Evolutionary conservation across 2,329 filamentous ascomycete genomes (phyloP).

Genomic region (Exophiala dermatitidis): DNA sequence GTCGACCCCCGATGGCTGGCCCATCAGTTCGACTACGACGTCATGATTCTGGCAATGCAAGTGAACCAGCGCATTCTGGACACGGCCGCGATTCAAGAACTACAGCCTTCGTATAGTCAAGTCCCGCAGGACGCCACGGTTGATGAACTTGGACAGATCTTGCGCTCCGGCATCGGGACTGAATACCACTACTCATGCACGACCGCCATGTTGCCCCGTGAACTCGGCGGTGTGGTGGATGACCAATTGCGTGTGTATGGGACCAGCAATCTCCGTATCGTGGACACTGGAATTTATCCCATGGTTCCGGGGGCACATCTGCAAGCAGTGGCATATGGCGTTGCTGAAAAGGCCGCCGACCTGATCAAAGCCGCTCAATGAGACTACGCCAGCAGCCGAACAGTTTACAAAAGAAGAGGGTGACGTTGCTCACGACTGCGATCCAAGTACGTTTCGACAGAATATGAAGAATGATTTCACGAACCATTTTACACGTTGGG

Average conservation of each 20-base stretch:
- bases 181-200: conserved; percentile 21
- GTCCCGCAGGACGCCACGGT: conserved; percentile 1
- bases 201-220: conserved; percentile 36
- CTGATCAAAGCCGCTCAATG: conserved; percentile 14
- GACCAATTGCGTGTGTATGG: conserved; percentile 30
- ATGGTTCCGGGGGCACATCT: conserved; percentile 34
- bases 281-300: conserved; percentile 29
- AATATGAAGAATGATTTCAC: no score
- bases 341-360: conserved; percentile 25
- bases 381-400: not conserved
- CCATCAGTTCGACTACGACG: conserved; percentile 38
- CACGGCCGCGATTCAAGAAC: not conserved
- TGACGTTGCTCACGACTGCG: no score
- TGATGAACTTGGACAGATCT: conserved; percentile 4
- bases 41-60: conserved; percentile 32
- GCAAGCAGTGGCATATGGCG: conserved; percentile 28
- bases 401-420: no score
- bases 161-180: conserved; percentile 9
- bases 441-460: no score
- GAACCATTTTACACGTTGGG: no score
- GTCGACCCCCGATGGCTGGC: conserved; percentile 43
- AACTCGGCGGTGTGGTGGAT: conserved; percentile 35
- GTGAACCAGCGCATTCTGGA: conserved; percentile 26
- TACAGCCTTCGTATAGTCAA: conserved; percentile 7
- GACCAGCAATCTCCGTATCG: conserved; percentile 30